Evolutionary conservation across 2,329 filamentous ascomycete species (phyloP).

Genomic region (Calonectria hawksworthii): DNA sequence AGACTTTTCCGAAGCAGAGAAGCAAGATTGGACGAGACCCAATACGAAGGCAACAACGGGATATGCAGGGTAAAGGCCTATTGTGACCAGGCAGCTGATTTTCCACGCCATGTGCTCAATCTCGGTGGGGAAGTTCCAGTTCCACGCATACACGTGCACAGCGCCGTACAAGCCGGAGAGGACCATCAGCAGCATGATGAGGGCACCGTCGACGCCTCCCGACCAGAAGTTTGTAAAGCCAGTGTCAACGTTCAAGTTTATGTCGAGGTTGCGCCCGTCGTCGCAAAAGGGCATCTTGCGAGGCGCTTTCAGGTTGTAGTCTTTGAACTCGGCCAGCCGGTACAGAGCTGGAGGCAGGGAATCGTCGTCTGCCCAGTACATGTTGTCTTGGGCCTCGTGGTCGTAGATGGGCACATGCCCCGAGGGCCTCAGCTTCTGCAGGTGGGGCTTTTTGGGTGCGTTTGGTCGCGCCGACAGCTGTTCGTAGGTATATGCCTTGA

Average conservation of each 20-base stretch:
- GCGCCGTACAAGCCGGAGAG: slow-evolving; percentile 17
- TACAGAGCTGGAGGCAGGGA: background rate
- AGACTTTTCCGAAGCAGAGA: background rate
- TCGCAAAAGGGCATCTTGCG: background rate
- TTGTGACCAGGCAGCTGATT: slow-evolving; percentile 17
- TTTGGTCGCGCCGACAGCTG: background rate
- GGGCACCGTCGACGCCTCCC: background rate
- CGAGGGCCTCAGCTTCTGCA: background rate
- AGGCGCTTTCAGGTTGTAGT: background rate
- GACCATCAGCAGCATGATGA: slow-evolving; percentile 13
- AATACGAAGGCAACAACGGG: background rate
- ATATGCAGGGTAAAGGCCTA: background rate
- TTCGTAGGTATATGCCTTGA: background rate
- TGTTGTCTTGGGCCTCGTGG: background rate
- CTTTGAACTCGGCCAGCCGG: background rate
- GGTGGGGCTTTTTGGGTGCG: background rate
- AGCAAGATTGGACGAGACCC: background rate
- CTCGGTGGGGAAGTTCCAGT: slow-evolving; percentile 14
- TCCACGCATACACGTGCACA: slow-evolving; percentile 10
- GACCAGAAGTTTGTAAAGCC: background rate
- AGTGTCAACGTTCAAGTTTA: background rate
- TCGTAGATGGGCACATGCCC: background rate
- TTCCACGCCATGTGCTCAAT: slow-evolving; percentile 20
- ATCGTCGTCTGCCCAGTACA: background rate
- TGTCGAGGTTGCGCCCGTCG: background rate